phyloP scores from a whole-genome alignment of 169 alveolate genomes.

The Plasmodium knowlesi region DNA sequence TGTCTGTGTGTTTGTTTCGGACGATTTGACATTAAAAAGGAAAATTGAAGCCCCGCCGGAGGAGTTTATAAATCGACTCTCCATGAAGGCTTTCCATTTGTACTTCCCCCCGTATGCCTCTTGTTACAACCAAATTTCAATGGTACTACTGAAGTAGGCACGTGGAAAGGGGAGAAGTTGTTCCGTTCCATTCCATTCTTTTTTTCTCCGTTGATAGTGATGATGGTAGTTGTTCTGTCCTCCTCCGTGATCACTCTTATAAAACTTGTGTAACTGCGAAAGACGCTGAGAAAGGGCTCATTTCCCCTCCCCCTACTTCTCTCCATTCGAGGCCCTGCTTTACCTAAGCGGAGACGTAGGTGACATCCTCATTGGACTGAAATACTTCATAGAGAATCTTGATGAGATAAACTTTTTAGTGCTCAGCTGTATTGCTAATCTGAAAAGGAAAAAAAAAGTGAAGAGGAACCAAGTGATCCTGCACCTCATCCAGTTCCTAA shows the following conservation, averaged over 20 bases:
- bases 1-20: slow-evolving; percentile 25
- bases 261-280: not conserved
- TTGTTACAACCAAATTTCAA: slow-evolving; percentile 16
- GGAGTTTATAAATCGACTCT: slow-evolving; percentile 3
- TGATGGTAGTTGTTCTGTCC: not conserved
- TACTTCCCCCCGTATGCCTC: slow-evolving; percentile 17
- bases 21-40: slow-evolving; percentile 8
- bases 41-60: slow-evolving; percentile 1
- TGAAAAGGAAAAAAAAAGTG: slow-evolving; percentile 34
- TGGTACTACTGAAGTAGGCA: not conserved
- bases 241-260: not conserved
- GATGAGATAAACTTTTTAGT: slow-evolving; percentile 28
- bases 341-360: slow-evolving; percentile 43
- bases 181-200: not conserved
- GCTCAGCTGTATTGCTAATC: slow-evolving; percentile 17
- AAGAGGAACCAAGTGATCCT: slow-evolving; percentile 24
- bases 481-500: slow-evolving; percentile 31
- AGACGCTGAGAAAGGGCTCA: not conserved
- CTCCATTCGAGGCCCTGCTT: slow-evolving; percentile 27
- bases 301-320: not conserved
- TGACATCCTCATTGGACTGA: slow-evolving; percentile 28
- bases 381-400: slow-evolving; percentile 32
- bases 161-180: not conserved
- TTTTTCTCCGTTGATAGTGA: not conserved
- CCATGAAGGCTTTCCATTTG: slow-evolving; percentile 48